Evolutionary conservation across 2,329 filamentous ascomycete species (phyloP), one percentile per base, ranked within the genome.

Genomic region (Paraphaeosphaeria minitans): DNA sequence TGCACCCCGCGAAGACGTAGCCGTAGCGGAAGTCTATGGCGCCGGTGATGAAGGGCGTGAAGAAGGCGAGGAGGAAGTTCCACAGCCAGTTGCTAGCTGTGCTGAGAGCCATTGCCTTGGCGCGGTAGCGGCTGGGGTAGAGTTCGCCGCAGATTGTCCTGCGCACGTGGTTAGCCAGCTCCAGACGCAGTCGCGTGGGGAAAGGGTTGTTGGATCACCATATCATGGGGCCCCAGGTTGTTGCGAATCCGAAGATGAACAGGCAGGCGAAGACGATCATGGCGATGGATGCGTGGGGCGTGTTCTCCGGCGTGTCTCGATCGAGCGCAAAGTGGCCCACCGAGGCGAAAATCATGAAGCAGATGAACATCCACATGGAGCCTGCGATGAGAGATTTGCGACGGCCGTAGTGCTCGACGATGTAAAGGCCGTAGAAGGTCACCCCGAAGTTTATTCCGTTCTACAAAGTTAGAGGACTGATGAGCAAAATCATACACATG

Each of bases 41-140:
- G 0, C 80, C 78, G 0, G 87, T 89, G 70, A 93, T 92, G 75
- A 92, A 92, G 0, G 90, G 88, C 0, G 90, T 92, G 79, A 92
- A 91, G 80, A 93, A 93, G 0, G 86, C 75, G 31, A 76, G 60
- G 13, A 78, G 60, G 62, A 77, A 78, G 60, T 78, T 78, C 67
- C 68, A 78, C 4, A 75, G 62, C 78, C 78, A 80, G 68, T 80
- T 80, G 21, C 69, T 72, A 1, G 78, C 75, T 1, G 78, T 80
- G 8, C 74, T 75, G 4, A 80, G 65, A 8, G 74, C 78, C 77
- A 80, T 80, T 58, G 74, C 74, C 35, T 73, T 77, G 4, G 77
- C 78, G 13, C 78, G 73, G 66, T 80, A 79, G 21, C 85, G 80
- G 29, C 84, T 84, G 0, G 83, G 87, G 72, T 88, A 90, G 43